phyloP scores from a whole-genome alignment of 768 basidiomycete species.

The Amanita subjunquillea region DNA sequence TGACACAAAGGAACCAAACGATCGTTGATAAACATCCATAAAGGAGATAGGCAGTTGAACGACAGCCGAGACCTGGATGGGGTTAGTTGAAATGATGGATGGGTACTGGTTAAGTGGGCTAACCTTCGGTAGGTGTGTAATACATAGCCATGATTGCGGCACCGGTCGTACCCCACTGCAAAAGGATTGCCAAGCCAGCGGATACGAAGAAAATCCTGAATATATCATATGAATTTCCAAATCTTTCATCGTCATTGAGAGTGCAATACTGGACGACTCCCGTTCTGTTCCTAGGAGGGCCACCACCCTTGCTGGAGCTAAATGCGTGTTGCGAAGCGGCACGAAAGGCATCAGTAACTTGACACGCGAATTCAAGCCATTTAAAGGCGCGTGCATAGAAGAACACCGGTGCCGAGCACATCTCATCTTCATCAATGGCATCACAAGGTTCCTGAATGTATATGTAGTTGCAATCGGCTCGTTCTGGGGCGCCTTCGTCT shows the following conservation, averaged over 20 bases:
- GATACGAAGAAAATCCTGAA: constrained; percentile 8
- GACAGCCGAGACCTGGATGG: neutral
- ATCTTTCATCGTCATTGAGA: neutral
- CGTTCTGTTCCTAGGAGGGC: neutral
- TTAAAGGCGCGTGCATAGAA: constrained; percentile 14
- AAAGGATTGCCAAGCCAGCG: constrained; percentile 10
- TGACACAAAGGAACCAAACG: constrained; percentile 14
- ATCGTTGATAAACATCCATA: constrained; percentile 14
- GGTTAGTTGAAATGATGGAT: neutral
- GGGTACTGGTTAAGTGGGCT: neutral
- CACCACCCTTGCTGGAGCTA: neutral
- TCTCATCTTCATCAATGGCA: constrained; percentile 8
- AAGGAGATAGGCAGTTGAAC: constrained; percentile 5
- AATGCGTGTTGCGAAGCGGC: neutral
- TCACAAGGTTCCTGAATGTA: constrained; percentile 10
- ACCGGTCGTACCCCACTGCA: constrained; percentile 18
- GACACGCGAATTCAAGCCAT: constrained; percentile 10
- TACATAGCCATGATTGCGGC: constrained; percentile 14
- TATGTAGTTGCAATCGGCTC: too few species aligned
- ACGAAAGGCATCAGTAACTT: constrained; percentile 8
- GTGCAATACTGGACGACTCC: neutral
- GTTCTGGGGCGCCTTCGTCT: too few species aligned
- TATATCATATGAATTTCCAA: neutral
- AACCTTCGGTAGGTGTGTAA: constrained; percentile 15
- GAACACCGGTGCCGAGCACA: constrained; percentile 12